Evolutionary conservation across 441 rosid species (phyloP).

Genomic region (Geranium incanum): DNA sequence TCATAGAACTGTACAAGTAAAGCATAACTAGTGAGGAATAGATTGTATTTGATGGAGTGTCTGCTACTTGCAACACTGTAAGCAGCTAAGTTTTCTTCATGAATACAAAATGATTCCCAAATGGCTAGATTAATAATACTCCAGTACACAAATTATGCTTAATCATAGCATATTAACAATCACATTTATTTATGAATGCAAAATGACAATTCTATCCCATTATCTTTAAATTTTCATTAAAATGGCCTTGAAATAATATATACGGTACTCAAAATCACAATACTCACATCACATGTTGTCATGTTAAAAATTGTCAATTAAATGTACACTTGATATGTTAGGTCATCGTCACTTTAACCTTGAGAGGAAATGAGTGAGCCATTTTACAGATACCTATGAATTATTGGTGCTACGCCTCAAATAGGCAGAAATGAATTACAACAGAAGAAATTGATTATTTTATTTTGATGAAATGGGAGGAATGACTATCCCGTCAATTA

Average conservation of each 20-base stretch:
- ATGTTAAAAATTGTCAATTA: background rate
- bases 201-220: background rate
- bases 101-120: background rate
- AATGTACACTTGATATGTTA: background rate
- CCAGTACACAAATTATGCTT: background rate
- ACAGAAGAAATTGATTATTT: too few relatives aligned
- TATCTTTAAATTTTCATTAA: too few relatives aligned
- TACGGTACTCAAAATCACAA: background rate
- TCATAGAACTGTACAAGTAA: constrained; percentile 73
- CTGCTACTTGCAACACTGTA: background rate
- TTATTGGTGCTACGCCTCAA: too few relatives aligned
- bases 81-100: background rate
- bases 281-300: too few relatives aligned
- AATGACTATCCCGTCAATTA: too few relatives aligned
- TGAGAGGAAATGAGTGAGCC: too few relatives aligned
- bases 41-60: background rate
- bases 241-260: background rate
- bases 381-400: too few relatives aligned
- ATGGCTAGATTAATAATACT: background rate
- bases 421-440: too few relatives aligned
- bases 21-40: constrained; percentile 2
- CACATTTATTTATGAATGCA: background rate
- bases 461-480: too few relatives aligned
- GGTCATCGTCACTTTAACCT: background rate
- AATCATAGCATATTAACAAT: too few relatives aligned